Percentiles rank a stretch among this genome's conserved stretches.
phyloP scores from a whole-genome alignment of 2,329 filamentous ascomycete species.

The Achaetomium macrosporum region DNA sequence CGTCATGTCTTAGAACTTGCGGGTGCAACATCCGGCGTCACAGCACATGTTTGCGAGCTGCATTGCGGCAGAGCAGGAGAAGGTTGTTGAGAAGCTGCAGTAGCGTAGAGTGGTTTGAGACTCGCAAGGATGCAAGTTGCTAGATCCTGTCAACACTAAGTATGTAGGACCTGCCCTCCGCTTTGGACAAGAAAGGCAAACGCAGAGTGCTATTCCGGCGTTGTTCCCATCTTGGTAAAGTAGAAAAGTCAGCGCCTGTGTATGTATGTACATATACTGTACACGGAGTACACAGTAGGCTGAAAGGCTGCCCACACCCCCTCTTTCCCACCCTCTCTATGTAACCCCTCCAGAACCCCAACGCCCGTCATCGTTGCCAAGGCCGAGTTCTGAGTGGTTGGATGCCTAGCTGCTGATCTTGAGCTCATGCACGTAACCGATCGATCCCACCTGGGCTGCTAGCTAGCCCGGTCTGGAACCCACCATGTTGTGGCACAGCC shows the following conservation, averaged over 20 bases:
- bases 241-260: too few species aligned
- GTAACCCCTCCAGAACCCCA: neutral
- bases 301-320: neutral
- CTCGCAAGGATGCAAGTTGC: neutral
- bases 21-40: conserved; percentile 23
- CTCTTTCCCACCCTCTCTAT: neutral
- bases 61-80: conserved; percentile 12
- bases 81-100: neutral
- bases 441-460: conserved; percentile 9
- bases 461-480: conserved; percentile 13
- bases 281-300: too few species aligned
- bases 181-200: too few species aligned
- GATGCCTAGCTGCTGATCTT: conserved; percentile 24
- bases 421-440: conserved; percentile 27
- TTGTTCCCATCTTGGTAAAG: too few species aligned
- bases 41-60: conserved; percentile 13
- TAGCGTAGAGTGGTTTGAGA: neutral
- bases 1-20: conserved; percentile 10
- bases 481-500: conserved; percentile 6
- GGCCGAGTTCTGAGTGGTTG: conserved; percentile 17
- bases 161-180: too few species aligned
- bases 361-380: conserved; percentile 9
- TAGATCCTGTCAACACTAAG: too few species aligned
- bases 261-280: too few species aligned
- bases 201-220: too few species aligned